Conservation (phyloP, 176 grass and related monocot genomes). For the Thalia dealbata region DNA sequence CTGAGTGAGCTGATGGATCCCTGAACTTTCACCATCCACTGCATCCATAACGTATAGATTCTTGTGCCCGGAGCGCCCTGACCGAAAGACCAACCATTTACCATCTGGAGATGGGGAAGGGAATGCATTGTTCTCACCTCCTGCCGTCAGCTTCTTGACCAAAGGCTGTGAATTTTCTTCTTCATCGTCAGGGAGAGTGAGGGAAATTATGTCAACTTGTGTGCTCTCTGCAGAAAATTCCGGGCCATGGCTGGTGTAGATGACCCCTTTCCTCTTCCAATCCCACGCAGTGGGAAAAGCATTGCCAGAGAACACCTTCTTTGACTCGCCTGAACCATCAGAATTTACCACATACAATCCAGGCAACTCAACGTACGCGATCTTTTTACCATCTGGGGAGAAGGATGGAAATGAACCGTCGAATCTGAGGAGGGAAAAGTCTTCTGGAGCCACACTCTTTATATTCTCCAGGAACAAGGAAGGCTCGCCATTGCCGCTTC, state of each 20-base stretch:
- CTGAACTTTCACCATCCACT: slow-evolving; percentile 45
- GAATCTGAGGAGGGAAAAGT: slow-evolving; percentile 70
- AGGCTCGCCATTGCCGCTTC: slow-evolving; percentile 37
- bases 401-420: slow-evolving; percentile 83
- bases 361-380: slow-evolving; percentile 66
- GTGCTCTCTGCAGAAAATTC: slow-evolving; percentile 57
- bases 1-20: slow-evolving; percentile 48
- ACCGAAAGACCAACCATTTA: slow-evolving; percentile 84
- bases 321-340: slow-evolving; percentile 45
- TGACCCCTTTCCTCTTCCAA: slow-evolving; percentile 66
- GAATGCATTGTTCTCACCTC: slow-evolving; percentile 72
- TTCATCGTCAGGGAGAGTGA: slow-evolving; percentile 25
- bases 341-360: slow-evolving; percentile 71
- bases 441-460: slow-evolving; percentile 30
- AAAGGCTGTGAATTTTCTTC: slow-evolving; percentile 1
- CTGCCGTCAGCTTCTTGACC: slow-evolving; percentile 51
- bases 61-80: slow-evolving; percentile 65
- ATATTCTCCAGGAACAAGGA: slow-evolving; percentile 78
- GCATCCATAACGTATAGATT: slow-evolving; percentile 89
- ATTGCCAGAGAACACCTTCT: slow-evolving; percentile 45
- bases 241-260: slow-evolving; percentile 66
- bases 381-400: slow-evolving; percentile 60
- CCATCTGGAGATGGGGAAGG: slow-evolving; percentile 82
- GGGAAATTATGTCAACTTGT: slow-evolving; percentile 58
- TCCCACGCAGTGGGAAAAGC: slow-evolving; percentile 82